Evolutionary conservation across 495 filamentous ascomycete genomes (phyloP).

Genomic region (Talaromyces stipitatus): DNA sequence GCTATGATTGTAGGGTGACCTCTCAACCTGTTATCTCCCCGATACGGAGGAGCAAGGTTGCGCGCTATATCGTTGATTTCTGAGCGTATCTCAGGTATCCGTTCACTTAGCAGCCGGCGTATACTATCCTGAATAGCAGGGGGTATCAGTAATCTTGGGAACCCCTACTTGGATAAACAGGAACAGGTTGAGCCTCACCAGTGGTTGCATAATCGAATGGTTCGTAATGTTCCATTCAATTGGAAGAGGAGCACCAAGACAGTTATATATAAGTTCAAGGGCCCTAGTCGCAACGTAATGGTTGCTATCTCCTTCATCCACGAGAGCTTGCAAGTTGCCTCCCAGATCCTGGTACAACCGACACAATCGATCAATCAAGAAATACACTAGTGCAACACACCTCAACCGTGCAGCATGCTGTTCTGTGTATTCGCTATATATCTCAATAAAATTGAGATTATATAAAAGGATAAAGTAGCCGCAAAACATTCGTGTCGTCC

Average conservation of each 20-base stretch:
- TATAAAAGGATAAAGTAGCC: neutral
- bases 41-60: neutral
- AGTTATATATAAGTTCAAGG: neutral
- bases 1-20: neutral
- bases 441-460: neutral
- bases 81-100: neutral
- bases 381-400: neutral
- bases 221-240: neutral
- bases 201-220: neutral
- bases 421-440: neutral
- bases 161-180: neutral
- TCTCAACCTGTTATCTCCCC: neutral
- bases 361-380: neutral
- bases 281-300: neutral
- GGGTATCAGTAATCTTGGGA: neutral
- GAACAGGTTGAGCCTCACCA: neutral
- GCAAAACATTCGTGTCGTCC: neutral
- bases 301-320: neutral
- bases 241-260: neutral
- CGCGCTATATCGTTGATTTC: neutral
- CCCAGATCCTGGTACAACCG: neutral
- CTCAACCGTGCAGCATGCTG: neutral
- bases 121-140: neutral
- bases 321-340: neutral
- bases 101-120: neutral